Base-by-base conservation (phyloP, 129 eudicot genomes). In the Lactuca saligna region DNA sequence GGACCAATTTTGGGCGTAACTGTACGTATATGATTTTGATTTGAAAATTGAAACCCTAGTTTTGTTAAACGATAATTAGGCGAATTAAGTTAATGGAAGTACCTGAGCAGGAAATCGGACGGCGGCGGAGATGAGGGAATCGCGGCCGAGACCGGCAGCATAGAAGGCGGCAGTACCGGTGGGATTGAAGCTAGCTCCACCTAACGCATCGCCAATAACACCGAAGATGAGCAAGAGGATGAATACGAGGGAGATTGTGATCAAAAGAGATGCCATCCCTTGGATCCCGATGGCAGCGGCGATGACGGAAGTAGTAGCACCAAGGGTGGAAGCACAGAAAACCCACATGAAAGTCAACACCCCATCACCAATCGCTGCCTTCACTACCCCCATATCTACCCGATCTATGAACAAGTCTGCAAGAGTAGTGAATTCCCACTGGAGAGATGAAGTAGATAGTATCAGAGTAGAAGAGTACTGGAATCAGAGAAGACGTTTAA, bases 71-170 rank as follows among this genome's bases (percentile, higher is more conserved):
- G 9, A 71, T 3, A 44, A 41, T 9, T 17, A 51, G 32, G 0
- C 49, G 15, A 3, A 38, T 3, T 48, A 33, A 13, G 12, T 1
- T 3, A 14, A 54, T 33, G n/a, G 3, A 31, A 17, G n/a, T 25
- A 89, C 96, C 97, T 90, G 97, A 69, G 95, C 96, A 25, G 96
- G 96, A 60, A 86, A 86, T 0, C 96, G 96, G 58, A 91, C 55
- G 54, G 96, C 91, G 39, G 91, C 91, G 53, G 96, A 83, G 62
- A 75, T 3, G 3, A 91, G 85, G 11, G 90, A 68, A 37, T 75
- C 86, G 17, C 68, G 72, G 6, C 88, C 82, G 32, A 84, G 41
- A 29, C 97, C 97, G 25, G 86, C 97, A 29, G 94, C 97, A 53
- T 83, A 86, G 35, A 91, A 86, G 7, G 96, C 91, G 38, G 93